Conservation (phyloP, 2,329 filamentous ascomycete genomes). For the Ambrosiella beaveri region DNA sequence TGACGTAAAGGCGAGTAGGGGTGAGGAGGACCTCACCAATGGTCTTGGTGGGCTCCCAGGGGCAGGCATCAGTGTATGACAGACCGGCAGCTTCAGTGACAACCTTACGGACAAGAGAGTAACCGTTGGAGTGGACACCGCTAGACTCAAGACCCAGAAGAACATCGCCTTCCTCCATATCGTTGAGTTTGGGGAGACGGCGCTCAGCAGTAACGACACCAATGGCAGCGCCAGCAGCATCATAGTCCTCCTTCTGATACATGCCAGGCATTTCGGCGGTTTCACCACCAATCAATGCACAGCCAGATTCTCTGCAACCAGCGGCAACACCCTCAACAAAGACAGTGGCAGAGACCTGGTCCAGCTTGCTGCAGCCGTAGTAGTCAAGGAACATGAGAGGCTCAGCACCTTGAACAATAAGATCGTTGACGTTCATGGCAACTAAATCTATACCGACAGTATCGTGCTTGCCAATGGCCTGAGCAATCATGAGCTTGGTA, state of each 20-base stretch:
- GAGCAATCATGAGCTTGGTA: slow-evolving; percentile 92
- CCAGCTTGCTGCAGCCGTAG: slow-evolving; percentile 81
- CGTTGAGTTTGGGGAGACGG: slow-evolving; percentile 56
- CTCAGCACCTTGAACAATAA: slow-evolving; percentile 88
- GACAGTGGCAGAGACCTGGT: slow-evolving; percentile 58
- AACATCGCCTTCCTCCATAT: slow-evolving; percentile 69
- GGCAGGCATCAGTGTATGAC: slow-evolving; percentile 52
- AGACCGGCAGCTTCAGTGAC: slow-evolving; percentile 51
- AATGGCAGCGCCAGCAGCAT: slow-evolving; percentile 78
- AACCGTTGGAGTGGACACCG: slow-evolving; percentile 91
- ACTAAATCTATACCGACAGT: slow-evolving; percentile 94
- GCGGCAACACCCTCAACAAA: slow-evolving; percentile 84
- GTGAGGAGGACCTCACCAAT: slow-evolving; percentile 68
- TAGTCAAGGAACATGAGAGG: slow-evolving; percentile 96
- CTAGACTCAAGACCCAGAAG: slow-evolving; percentile 72
- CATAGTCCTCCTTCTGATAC: slow-evolving; percentile 77
- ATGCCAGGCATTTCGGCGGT: slow-evolving; percentile 98
- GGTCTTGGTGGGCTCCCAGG: slow-evolving; percentile 49
- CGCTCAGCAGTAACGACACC: slow-evolving; percentile 56
- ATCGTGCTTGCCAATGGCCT: slow-evolving; percentile 74
- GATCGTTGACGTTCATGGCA: slow-evolving; percentile 97
- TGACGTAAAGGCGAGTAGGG: slow-evolving; percentile 88
- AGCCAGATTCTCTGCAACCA: slow-evolving; percentile 70
- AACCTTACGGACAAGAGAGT: slow-evolving; percentile 87
- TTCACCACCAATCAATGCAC: slow-evolving; percentile 88